A percentile compares a stretch with the other conserved stretches of the same genome.
phyloP scores from a whole-genome alignment of 306 rosid species.

The Alnus glutinosa region DNA sequence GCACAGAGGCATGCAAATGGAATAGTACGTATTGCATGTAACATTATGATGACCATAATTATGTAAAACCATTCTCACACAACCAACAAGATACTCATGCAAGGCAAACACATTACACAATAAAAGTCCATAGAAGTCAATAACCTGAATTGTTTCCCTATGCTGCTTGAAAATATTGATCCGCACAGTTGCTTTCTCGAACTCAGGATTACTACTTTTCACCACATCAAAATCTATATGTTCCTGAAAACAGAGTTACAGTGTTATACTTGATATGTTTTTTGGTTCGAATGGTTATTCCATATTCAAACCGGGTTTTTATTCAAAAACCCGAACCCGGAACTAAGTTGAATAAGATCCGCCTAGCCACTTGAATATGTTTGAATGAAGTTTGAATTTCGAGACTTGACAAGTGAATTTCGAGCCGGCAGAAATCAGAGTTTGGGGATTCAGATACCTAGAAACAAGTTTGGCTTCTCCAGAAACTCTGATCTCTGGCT shows the following conservation, averaged over 20 bases:
- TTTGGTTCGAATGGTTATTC: no score
- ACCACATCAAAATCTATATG: constrained; percentile 77
- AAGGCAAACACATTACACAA: neutral
- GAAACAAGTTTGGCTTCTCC: no score
- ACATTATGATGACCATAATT: neutral
- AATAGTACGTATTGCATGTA: neutral
- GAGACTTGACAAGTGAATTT: no score
- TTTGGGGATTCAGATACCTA: no score
- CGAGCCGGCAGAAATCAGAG: no score
- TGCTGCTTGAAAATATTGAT: constrained; percentile 87
- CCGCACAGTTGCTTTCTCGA: constrained; percentile 67
- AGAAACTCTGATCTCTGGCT: no score
- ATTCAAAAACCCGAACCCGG: no score
- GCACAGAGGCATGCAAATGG: neutral
- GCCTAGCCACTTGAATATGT: no score
- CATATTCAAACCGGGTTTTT: no score
- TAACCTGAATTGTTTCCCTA: constrained; percentile 94
- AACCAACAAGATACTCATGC: neutral
- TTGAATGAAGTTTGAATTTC: no score
- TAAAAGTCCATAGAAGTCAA: constrained; percentile 11
- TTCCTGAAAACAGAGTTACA: constrained; percentile 53
- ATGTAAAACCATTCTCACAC: constrained; percentile 12
- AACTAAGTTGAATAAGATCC: no score
- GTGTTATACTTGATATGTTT: neutral
- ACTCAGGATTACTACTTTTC: constrained; percentile 57